Conservation (phyloP, 2,329 filamentous ascomycete genomes). For the Pyricularia grisea region DNA sequence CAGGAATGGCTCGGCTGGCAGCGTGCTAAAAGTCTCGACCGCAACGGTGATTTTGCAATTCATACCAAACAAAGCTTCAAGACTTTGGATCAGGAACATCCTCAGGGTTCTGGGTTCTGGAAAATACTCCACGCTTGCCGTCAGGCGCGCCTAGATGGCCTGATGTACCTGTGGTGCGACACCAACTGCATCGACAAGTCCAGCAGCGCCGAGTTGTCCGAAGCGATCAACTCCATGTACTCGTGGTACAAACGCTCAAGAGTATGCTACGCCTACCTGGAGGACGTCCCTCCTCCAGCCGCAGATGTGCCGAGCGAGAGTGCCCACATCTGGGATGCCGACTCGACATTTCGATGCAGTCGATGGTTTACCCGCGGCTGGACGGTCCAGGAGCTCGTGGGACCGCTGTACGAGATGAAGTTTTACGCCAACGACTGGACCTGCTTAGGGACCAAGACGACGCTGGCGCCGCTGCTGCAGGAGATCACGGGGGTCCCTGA, state of each 20-base stretch:
- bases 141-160: slow-evolving; percentile 2
- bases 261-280: slow-evolving; percentile 6
- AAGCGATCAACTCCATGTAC: slow-evolving; percentile 9
- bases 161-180: slow-evolving; percentile 9
- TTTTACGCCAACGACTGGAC: slow-evolving; percentile 22
- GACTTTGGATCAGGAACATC: neutral
- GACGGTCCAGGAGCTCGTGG: slow-evolving; percentile 60
- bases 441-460: slow-evolving; percentile 14
- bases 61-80: neutral
- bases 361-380: slow-evolving; percentile 35
- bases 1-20: slow-evolving; percentile 2
- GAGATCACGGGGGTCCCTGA: neutral
- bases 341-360: slow-evolving; percentile 3
- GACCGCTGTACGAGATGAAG: slow-evolving; percentile 13
- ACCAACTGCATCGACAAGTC: slow-evolving; percentile 9
- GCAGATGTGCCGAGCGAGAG: neutral
- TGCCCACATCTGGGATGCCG: neutral
- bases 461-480: neutral
- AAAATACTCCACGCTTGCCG: slow-evolving; percentile 6
- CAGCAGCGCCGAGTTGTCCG: slow-evolving; percentile 5
- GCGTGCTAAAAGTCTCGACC: neutral
- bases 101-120: neutral
- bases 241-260: slow-evolving; percentile 3
- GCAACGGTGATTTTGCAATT: neutral
- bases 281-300: slow-evolving; percentile 1